phyloP scores from a whole-genome alignment of 345 rosid species.

The Camelina laxa region DNA sequence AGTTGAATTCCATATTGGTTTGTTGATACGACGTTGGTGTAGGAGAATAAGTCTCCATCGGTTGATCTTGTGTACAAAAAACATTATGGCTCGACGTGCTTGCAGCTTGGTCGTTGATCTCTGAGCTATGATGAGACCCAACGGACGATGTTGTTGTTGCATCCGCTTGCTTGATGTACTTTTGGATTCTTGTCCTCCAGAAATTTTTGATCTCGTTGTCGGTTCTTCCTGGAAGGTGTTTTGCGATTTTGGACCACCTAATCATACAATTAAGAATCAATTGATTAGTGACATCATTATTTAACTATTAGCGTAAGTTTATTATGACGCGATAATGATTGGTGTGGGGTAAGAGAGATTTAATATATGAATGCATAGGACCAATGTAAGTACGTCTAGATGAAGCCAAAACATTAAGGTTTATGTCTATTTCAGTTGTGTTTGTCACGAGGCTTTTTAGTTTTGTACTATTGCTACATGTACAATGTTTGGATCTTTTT shows the following conservation, averaged over 20 bases:
- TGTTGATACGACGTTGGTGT: conserved; percentile 51
- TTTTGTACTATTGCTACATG: conserved; percentile 27
- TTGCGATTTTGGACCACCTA: conserved; percentile 96
- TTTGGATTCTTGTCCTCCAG: conserved; percentile 97
- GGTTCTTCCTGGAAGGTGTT: conserved; percentile 96
- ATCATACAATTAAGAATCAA: conserved; percentile 6
- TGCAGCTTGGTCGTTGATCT: conserved; percentile 50
- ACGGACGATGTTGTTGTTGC: conserved; percentile 40
- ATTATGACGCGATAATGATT: conserved; percentile 30
- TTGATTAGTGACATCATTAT: conserved; percentile 13
- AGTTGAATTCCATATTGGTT: conserved; percentile 37
- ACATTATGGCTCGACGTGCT: conserved; percentile 53
- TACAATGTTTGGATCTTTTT: conserved; percentile 29
- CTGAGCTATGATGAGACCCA: conserved; percentile 51
- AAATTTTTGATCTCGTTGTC: conserved; percentile 96
- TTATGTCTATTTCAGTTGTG: conserved; percentile 50
- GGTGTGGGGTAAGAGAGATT: conserved; percentile 19
- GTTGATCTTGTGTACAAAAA: conserved; percentile 49
- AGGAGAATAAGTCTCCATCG: conserved; percentile 58
- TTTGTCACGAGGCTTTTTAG: conserved; percentile 27
- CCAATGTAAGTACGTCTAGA: conserved; percentile 33
- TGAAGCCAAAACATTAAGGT: conserved; percentile 48
- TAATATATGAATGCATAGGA: conserved; percentile 27
- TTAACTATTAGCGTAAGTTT: background rate
- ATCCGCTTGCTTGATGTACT: conserved; percentile 73